Conservation (phyloP, 345 rosid genomes). For the Gossypioides kirkii region DNA sequence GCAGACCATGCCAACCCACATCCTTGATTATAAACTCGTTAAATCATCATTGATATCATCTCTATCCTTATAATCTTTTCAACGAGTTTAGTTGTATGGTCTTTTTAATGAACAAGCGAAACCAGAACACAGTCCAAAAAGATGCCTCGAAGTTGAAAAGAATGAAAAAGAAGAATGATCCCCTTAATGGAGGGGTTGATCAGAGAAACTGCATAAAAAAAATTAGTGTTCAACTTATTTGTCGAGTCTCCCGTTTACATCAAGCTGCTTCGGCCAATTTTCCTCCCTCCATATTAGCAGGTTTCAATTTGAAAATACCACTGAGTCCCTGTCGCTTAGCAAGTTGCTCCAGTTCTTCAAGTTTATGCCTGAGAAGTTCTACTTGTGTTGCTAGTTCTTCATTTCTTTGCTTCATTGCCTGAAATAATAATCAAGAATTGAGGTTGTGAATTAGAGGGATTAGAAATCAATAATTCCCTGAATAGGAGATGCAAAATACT, state of each 20-base stretch:
- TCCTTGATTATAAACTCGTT: background rate
- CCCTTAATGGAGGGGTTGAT: background rate
- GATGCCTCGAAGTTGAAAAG: conserved; percentile 11
- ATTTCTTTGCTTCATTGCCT: conserved; percentile 64
- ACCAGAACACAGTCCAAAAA: conserved; percentile 6
- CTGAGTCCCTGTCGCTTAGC: conserved; percentile 59
- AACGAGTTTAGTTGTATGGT: background rate
- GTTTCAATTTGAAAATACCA: conserved; percentile 53
- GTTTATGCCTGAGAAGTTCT: conserved; percentile 44
- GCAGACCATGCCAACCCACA: background rate
- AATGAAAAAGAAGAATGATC: conserved; percentile 24
- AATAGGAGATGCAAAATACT: background rate
- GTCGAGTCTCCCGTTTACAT: conserved; percentile 12
- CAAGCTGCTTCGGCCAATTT: conserved; percentile 35
- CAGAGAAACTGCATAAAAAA: conserved; percentile 15
- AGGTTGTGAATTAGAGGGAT: background rate
- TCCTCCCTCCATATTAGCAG: conserved; percentile 20
- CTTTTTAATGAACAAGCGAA: conserved; percentile 10
- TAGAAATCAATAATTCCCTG: background rate
- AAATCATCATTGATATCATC: background rate
- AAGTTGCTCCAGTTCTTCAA: conserved; percentile 72
- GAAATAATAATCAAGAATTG: conserved; percentile 13
- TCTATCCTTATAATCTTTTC: conserved; percentile 8
- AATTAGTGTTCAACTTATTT: conserved; percentile 9
- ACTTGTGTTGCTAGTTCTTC: conserved; percentile 55